Percentiles rank a stretch among this genome's conserved stretches.
phyloP scores from a whole-genome alignment of 257 asterid species.

The Capsicum chinense region DNA sequence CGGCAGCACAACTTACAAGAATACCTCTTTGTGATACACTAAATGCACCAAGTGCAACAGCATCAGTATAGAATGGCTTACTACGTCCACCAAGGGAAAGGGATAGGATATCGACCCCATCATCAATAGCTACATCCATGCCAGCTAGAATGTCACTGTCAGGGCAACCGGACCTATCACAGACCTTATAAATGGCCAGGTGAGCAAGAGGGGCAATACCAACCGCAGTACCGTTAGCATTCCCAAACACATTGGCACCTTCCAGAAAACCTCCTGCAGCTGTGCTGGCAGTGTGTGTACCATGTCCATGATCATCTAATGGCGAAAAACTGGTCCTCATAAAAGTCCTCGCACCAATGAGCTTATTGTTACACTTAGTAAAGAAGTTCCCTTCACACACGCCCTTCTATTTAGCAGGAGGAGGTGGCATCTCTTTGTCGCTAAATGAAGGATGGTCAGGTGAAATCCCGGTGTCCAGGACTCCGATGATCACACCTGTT shows the following conservation, averaged over 20 bases:
- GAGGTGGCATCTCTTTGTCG: conserved; percentile 56
- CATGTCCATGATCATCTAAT: conserved; percentile 49
- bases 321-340: background rate
- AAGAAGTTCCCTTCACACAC: conserved; percentile 37
- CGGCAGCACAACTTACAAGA: conserved; percentile 50
- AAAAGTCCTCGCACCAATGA: conserved; percentile 55
- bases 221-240: conserved; percentile 49
- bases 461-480: conserved; percentile 48
- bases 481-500: conserved; percentile 55
- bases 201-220: conserved; percentile 70
- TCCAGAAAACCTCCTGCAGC: conserved; percentile 60
- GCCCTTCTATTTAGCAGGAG: conserved; percentile 59
- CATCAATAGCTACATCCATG: conserved; percentile 55
- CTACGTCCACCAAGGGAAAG: conserved; percentile 38
- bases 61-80: conserved; percentile 23
- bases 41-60: conserved; percentile 42
- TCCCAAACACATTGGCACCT: conserved; percentile 54
- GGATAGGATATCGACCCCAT: conserved; percentile 46
- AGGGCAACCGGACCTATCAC: conserved; percentile 28
- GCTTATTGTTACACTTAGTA: conserved; percentile 48
- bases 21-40: conserved; percentile 52
- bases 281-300: conserved; percentile 58
- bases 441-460: conserved; percentile 56
- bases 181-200: conserved; percentile 56
- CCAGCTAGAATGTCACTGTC: conserved; percentile 49